These are phyloP conservation scores for Chlorella variabilis DNA, from an alignment of 163 green algal species.

Conservation along the genomic window DNA sequence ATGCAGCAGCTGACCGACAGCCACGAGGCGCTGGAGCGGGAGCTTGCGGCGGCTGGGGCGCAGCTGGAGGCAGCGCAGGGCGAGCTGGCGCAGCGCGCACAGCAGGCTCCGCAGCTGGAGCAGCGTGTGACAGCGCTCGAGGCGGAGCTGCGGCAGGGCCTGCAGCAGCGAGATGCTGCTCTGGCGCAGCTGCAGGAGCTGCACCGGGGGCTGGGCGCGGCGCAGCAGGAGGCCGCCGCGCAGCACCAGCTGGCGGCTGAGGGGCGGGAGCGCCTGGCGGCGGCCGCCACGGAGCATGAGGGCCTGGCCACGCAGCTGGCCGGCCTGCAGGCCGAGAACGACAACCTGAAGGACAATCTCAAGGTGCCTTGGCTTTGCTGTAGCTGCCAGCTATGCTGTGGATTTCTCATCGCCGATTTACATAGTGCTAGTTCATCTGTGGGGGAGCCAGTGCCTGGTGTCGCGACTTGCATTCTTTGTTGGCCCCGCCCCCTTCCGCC, in stretches of 20 bases:
- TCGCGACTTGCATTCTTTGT: no score
- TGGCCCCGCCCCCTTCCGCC: no score
- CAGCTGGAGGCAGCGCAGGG: not conserved
- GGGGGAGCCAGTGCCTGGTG: no score
- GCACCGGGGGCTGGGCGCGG: not conserved
- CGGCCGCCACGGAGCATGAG: not conserved
- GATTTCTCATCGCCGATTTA: no score
- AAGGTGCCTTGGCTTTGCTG: conserved; percentile 16
- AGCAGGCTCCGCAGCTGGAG: conserved; percentile 4
- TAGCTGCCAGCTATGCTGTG: not conserved
- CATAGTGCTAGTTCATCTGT: no score
- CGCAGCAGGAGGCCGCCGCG: conserved; percentile 3
- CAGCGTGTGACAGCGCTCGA: not conserved
- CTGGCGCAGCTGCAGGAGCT: not conserved
- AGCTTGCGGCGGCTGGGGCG: conserved; percentile 1
- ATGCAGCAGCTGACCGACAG: conserved; percentile 29
- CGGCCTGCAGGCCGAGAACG: not conserved
- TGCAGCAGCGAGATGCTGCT: not conserved
- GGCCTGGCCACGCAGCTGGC: not conserved
- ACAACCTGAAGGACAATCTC: conserved; percentile 12
- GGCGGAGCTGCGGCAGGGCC: not conserved
- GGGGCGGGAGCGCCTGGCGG: not conserved
- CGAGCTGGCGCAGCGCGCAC: not conserved
- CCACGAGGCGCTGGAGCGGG: conserved; percentile 27
- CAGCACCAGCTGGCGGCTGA: not conserved